Percentiles rank a stretch among this genome's conserved stretches.
Evolutionary conservation across 2,329 filamentous ascomycete species (phyloP).

Genomic region (Corinectria fuckeliana): DNA sequence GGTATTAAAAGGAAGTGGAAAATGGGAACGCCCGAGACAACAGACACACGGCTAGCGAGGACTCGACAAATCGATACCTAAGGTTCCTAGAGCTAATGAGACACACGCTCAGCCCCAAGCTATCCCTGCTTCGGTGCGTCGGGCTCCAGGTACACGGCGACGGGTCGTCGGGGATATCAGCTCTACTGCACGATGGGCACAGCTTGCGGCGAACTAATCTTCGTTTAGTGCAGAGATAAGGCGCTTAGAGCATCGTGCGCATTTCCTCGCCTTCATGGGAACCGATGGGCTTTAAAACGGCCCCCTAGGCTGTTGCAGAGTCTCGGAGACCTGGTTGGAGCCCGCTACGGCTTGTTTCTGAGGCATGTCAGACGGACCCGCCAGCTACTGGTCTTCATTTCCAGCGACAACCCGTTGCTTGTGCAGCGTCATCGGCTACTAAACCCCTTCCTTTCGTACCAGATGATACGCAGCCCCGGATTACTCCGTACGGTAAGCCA

Average conservation of each 20-base stretch:
- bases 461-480: no score
- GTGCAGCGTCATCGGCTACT: background rate
- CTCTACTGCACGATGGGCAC: no score
- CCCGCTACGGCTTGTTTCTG: no score
- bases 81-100: no score
- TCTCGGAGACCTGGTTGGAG: background rate
- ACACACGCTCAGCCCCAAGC: no score
- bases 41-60: background rate
- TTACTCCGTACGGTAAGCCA: no score
- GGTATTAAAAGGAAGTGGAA: background rate
- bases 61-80: background rate
- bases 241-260: no score
- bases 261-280: background rate
- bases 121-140: background rate
- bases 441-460: no score
- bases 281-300: background rate
- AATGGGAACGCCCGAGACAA: background rate
- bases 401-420: background rate
- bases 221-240: no score
- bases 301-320: background rate
- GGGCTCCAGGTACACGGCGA: background rate
- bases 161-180: background rate
- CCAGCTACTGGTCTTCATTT: background rate
- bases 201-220: no score
- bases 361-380: conserved; percentile 9